Base-by-base conservation (phyloP, 257 asterid genomes). In the Cynanchum wilfordii region DNA sequence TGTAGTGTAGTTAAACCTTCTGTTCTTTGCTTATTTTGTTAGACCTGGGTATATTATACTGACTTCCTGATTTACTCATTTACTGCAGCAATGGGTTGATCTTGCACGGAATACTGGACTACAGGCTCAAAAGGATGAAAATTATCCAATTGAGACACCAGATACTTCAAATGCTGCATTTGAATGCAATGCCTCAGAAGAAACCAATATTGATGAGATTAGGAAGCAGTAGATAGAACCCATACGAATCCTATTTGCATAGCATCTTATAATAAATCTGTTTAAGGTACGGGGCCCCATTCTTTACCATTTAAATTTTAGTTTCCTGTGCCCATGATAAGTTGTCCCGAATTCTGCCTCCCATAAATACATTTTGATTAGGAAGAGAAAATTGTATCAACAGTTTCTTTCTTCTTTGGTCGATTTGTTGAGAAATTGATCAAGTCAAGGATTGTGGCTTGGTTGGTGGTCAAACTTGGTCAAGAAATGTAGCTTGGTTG, bases 51-150 rank as follows among this genome's bases (percentile, higher is more conserved):
- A 9, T 68, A 69, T 68, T 71, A 36, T 65, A 10, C 80, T 84
- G 77, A 82, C 70, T 50, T 68, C 17, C 55, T 44, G 60, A 17
- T 75, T 72, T 64, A 42, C 71, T 69, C 69, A 36, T 72, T 79
- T 76, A 64, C 59, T 81, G 76, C 96, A 93, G 97, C 98, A 91
- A 91, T 93, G 98, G 98, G 73, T 93, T 79, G 98, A 93, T 84
- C 88, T 93, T 75, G 98, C 98, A 19, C 86, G 96, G 54, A 79
- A 74, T 78, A 89, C 94, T 27, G 98, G 97, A 72, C 83, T 93
- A 54, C 98, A 93, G 79, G 54, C 96, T 78, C 89, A 89, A 50
- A 84, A 83, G 79, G 78, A 66, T 50, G 86, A 88, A 81, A 82
- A 74, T 50, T 71, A 62, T 74, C 58, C 80, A 42, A 57, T 45